These are phyloP conservation scores for Penicillium sp. DNA, from an alignment of 2,329 filamentous ascomycete genomes.

Conservation along the genomic window DNA sequence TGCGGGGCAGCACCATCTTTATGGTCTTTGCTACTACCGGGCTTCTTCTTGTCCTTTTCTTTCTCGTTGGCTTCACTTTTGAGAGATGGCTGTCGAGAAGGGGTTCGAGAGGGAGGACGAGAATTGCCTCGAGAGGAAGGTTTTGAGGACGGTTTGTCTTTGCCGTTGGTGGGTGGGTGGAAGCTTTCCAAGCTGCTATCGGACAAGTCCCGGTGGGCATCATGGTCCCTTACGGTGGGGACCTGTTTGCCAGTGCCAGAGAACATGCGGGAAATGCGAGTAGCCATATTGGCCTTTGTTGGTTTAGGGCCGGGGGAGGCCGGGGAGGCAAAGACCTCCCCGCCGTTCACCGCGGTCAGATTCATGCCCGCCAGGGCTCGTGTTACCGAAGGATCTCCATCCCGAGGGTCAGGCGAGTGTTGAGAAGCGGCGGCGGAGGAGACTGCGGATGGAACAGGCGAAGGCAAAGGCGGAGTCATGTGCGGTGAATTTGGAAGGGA, in stretches of 20 bases:
- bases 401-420: constrained; percentile 35
- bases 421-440: constrained; percentile 40
- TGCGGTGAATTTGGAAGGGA: constrained; percentile 28
- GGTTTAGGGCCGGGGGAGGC: constrained; percentile 29
- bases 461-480: constrained; percentile 40
- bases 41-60: constrained; percentile 24
- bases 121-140: constrained; percentile 24
- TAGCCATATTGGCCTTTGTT: constrained; percentile 40
- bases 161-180: constrained; percentile 30
- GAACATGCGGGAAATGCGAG: constrained; percentile 45
- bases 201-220: constrained; percentile 32
- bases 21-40: constrained; percentile 26
- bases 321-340: constrained; percentile 29
- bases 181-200: constrained; percentile 37
- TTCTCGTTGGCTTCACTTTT: constrained; percentile 30
- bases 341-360: constrained; percentile 32
- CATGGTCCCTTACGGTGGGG: constrained; percentile 18
- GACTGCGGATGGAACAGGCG: constrained; percentile 41
- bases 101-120: constrained; percentile 29
- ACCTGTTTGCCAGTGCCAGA: constrained; percentile 36
- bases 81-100: constrained; percentile 33
- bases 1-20: constrained; percentile 31
- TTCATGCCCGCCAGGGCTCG: constrained; percentile 41
- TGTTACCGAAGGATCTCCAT: constrained; percentile 42
- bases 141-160: constrained; percentile 25